Evolutionary conservation across 2,329 filamentous ascomycete species (phyloP), one percentile per base, ranked within the genome.

Genomic region (Thelonectria discophora): DNA sequence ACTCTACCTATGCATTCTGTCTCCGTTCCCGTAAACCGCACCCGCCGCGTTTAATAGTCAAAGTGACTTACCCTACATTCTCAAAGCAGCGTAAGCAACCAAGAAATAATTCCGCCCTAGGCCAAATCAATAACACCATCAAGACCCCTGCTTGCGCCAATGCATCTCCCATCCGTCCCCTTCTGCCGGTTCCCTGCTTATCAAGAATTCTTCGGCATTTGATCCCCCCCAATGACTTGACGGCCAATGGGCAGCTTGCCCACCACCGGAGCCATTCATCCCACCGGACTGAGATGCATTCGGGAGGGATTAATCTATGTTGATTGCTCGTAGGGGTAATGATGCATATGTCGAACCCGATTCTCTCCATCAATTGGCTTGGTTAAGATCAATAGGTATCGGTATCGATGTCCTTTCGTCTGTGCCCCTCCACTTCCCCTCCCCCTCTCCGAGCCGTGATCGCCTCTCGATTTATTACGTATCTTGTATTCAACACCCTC

Each of bases 81-180:
- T 34, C 32, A 11, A 24, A 24, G 7, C 7, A 24, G 4, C 4
- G 7, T 4, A 24, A 24, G 24, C 24, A 24, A 24, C 7, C 7
- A 4, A 24, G 7, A 7, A 4, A 24, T 4, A 4, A 24, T 4
- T 7, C 7, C 7, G 4, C 24, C 4, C 20, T 7, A 34, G 45
- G 15, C 24, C 49, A 24, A 49, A 47, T 59, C 51, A 40, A 70
- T 68, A 62, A 67, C 64, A 70, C 64, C 67, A 69, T 69, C 46
- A 57, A 37, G 17, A 69, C 51, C 67, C 69, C 62, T 67, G 58
- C 56, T 8, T 13, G 5, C 30, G 20, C n/a, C 48, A 60, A 39
- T 32, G 50, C 39, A 32, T 40, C 39, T n/a, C 12, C 3, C 39
- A 40, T 30, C 18, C 47, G 32, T 42, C n/a, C 34, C 49, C 42